Evolutionary conservation across 2,329 filamentous ascomycete species (phyloP).

Genomic region (Ceratocystis albifundus): DNA sequence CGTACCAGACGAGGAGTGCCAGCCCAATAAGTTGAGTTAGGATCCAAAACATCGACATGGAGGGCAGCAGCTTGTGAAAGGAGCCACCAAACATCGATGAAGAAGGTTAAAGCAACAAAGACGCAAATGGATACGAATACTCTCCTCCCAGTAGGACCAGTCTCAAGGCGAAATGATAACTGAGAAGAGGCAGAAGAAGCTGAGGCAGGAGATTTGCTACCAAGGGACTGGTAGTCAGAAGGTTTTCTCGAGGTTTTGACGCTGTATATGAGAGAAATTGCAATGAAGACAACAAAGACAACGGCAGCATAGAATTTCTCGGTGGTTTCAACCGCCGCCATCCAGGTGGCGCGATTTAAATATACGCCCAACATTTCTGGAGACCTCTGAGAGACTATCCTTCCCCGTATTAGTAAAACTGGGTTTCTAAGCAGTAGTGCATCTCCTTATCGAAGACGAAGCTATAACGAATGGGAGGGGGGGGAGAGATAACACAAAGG

Average conservation of each 20-base stretch:
- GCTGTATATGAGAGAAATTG: slow-evolving; percentile 4
- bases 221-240: not conserved
- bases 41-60: slow-evolving; percentile 14
- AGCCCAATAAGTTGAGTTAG: slow-evolving; percentile 16
- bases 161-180: slow-evolving; percentile 17
- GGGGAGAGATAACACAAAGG: not conserved
- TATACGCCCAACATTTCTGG: not conserved
- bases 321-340: not conserved
- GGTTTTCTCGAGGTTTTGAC: slow-evolving; percentile 8
- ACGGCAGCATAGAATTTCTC: not conserved
- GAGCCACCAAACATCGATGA: slow-evolving; percentile 19
- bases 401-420: slow-evolving; percentile 13
- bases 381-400: slow-evolving; percentile 9
- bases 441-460: slow-evolving; percentile 5
- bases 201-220: not conserved
- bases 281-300: slow-evolving; percentile 11
- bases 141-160: slow-evolving; percentile 17
- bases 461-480: not conserved
- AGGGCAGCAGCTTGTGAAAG: slow-evolving; percentile 13
- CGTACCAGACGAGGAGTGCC: slow-evolving; percentile 19
- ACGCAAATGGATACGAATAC: slow-evolving; percentile 19
- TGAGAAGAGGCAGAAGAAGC: slow-evolving; percentile 11
- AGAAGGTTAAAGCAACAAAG: slow-evolving; percentile 12
- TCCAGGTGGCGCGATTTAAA: slow-evolving; percentile 3
- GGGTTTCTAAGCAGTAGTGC: not conserved